A percentile compares a stretch with the other conserved stretches of the same genome.
phyloP scores from a whole-genome alignment of 805 yeast species.

The Hanseniaspora lindneri region DNA sequence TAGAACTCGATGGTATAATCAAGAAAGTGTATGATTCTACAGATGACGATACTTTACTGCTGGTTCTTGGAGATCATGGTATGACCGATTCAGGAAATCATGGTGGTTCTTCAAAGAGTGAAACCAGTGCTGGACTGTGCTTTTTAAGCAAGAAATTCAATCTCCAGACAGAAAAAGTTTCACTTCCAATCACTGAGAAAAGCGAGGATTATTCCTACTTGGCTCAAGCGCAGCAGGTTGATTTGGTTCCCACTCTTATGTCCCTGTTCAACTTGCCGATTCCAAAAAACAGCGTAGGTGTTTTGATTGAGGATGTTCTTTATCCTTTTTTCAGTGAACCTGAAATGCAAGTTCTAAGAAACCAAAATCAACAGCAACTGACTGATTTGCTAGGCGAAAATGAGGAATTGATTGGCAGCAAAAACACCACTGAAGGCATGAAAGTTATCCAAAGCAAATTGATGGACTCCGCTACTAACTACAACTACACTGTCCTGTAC shows the following conservation, averaged over 20 bases:
- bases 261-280: slow-evolving; percentile 73
- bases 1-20: slow-evolving; percentile 71
- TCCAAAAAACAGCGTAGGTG: slow-evolving; percentile 81
- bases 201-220: slow-evolving; percentile 44
- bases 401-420: slow-evolving; percentile 13
- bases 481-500: slow-evolving; percentile 43
- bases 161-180: slow-evolving; percentile 17
- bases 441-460: slow-evolving; percentile 38
- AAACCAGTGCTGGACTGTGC: slow-evolving; percentile 74
- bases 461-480: slow-evolving; percentile 58
- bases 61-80: slow-evolving; percentile 88
- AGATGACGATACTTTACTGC: slow-evolving; percentile 46
- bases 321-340: slow-evolving; percentile 35
- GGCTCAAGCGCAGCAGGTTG: slow-evolving; percentile 65
- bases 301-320: slow-evolving; percentile 48
- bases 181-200: slow-evolving; percentile 23
- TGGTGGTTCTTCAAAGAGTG: slow-evolving; percentile 90
- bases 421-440: slow-evolving; percentile 27
- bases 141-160: slow-evolving; percentile 54
- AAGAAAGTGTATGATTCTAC: slow-evolving; percentile 37
- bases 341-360: slow-evolving; percentile 24
- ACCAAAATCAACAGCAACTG: slow-evolving; percentile 50
- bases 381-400: slow-evolving; percentile 24
- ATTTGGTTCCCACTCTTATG: slow-evolving; percentile 82
- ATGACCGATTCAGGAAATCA: slow-evolving; percentile 94